Percentiles rank a stretch among this genome's conserved stretches.
Conservation (phyloP, 108 stramenopile species). For the Asterionellopsis glacialis region DNA sequence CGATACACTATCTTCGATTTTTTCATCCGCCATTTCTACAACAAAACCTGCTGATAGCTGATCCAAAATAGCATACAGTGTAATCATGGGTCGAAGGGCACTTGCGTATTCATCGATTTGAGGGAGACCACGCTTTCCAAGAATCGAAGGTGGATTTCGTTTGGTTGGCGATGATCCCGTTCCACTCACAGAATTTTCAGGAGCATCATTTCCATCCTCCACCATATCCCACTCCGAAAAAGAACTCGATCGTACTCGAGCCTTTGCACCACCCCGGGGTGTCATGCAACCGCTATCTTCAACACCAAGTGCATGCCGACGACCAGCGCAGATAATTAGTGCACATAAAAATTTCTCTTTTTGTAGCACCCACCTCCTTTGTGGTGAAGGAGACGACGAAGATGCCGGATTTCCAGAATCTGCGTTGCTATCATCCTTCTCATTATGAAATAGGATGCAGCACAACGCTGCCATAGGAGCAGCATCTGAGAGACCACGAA, state of each 20-base stretch:
- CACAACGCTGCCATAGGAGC: conserved; percentile 73
- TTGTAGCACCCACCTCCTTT: conserved; percentile 62
- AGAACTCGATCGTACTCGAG: conserved; percentile 32
- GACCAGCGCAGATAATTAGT: conserved; percentile 69
- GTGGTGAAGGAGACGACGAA: conserved; percentile 31
- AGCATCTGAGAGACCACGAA: conserved; percentile 63
- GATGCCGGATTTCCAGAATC: conserved; percentile 7
- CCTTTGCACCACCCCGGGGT: conserved; percentile 26
- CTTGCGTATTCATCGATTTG: conserved; percentile 52
- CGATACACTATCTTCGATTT: conserved; percentile 39
- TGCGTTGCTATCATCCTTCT: conserved; percentile 24
- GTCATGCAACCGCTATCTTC: conserved; percentile 58
- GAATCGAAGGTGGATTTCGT: neutral
- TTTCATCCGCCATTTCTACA: conserved; percentile 47
- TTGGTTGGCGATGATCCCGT: conserved; percentile 1
- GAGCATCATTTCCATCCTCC: conserved; percentile 19
- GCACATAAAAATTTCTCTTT: conserved; percentile 65
- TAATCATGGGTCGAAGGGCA: conserved; percentile 71
- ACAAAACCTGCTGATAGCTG: conserved; percentile 62
- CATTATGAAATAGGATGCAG: conserved; percentile 69
- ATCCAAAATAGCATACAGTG: conserved; percentile 66
- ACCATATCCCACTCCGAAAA: conserved; percentile 62
- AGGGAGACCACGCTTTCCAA: conserved; percentile 15
- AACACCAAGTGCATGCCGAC: conserved; percentile 60
- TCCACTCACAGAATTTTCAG: conserved; percentile 2